A percentile compares a stretch with the other conserved stretches of the same genome.
These are phyloP conservation scores for Hermanozyma aechmeae DNA, from an alignment of 805 yeast species.

Conservation along the genomic window DNA sequence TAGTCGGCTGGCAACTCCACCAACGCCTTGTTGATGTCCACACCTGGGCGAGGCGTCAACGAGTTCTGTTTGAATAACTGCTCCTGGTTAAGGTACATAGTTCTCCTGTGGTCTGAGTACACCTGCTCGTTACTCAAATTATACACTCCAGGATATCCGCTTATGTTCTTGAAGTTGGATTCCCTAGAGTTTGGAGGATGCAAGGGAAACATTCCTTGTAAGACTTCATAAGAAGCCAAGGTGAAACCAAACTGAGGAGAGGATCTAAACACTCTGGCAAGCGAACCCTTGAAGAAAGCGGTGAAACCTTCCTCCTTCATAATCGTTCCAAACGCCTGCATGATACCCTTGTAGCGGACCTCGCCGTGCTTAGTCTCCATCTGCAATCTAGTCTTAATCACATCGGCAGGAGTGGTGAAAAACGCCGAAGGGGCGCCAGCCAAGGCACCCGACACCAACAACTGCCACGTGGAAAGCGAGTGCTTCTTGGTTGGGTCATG, in stretches of 20 bases:
- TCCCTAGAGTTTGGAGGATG: constrained; percentile 38
- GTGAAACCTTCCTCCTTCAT: constrained; percentile 71
- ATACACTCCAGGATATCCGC: constrained; percentile 38
- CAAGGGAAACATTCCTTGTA: constrained; percentile 72
- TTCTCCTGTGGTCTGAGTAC: constrained; percentile 27
- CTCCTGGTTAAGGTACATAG: constrained; percentile 25
- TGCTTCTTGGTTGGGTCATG: constrained; percentile 45
- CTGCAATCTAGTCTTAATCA: constrained; percentile 89
- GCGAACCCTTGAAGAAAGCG: constrained; percentile 93
- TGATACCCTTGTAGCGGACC: constrained; percentile 64
- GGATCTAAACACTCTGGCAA: constrained; percentile 88
- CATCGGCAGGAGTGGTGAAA: constrained; percentile 94
- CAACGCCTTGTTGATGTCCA: constrained; percentile 27
- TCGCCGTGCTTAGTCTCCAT: constrained; percentile 73
- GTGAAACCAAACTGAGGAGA: constrained; percentile 98
- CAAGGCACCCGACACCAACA: constrained; percentile 79
- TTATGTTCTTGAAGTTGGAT: constrained; percentile 33
- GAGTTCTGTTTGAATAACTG: constrained; percentile 26
- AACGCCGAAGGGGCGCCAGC: constrained; percentile 99
- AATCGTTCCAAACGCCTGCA: constrained; percentile 69
- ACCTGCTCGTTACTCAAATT: constrained; percentile 31
- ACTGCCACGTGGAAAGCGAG: constrained; percentile 70
- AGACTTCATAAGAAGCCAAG: constrained; percentile 90
- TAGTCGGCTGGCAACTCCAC: constrained; percentile 34
- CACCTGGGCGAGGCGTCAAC: constrained; percentile 13